phyloP scores from a whole-genome alignment of 1,284 basidiomycete genomes.

The Thecaphora thlaspeos region DNA sequence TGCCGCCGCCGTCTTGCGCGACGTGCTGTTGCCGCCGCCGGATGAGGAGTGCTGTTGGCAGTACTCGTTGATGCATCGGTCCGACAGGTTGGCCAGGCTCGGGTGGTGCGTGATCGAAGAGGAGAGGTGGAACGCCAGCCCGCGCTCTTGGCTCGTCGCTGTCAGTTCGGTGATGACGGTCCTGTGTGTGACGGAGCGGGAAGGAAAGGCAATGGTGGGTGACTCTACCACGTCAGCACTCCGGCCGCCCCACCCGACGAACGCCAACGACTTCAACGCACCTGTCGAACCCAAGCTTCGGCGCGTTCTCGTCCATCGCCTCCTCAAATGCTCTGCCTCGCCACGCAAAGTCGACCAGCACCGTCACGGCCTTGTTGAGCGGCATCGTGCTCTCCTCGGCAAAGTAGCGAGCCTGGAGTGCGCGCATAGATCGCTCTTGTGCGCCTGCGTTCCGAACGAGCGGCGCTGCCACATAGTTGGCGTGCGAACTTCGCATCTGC shows the following conservation, averaged over 20 bases:
- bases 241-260: not conserved
- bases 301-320: slow-evolving; percentile 2
- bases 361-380: slow-evolving; percentile 29
- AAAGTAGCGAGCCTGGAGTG: slow-evolving; percentile 10
- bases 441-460: not conserved
- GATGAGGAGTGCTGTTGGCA: not conserved
- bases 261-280: slow-evolving; percentile 1
- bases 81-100: slow-evolving; percentile 13
- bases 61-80: slow-evolving; percentile 23
- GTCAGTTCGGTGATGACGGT: slow-evolving; percentile 8
- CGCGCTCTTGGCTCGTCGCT: slow-evolving; percentile 13
- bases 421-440: slow-evolving; percentile 8
- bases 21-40: not conserved
- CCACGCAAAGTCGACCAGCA: slow-evolving; percentile 32
- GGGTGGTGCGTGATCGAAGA: slow-evolving; percentile 20
- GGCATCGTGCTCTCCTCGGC: slow-evolving; percentile 18
- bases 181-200: not conserved
- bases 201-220: too few relatives aligned
- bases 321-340: slow-evolving; percentile 16
- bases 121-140: slow-evolving; percentile 16
- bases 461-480: slow-evolving; percentile 10
- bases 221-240: slow-evolving; percentile 1
- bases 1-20: not conserved
- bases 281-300: slow-evolving; percentile 12
- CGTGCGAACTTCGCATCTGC: slow-evolving; percentile 18